Percentiles rank a stretch among this genome's conserved stretches.
Conservation (phyloP, 1,284 basidiomycete species). For the Trametes hirsuta region DNA sequence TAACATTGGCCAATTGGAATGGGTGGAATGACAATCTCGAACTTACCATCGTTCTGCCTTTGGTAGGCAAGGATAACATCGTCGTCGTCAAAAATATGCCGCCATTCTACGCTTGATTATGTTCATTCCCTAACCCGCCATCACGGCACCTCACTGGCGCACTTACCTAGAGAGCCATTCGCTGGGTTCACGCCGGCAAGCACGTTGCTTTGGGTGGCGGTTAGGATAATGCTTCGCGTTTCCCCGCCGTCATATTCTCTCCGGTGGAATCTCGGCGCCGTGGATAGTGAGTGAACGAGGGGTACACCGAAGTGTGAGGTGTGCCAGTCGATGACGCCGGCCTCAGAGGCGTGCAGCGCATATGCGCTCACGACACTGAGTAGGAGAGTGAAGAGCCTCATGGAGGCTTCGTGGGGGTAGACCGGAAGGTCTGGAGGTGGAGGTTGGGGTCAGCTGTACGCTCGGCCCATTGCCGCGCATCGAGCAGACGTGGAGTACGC, state of each 20-base stretch:
- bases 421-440: background rate
- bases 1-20: background rate
- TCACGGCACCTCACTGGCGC: background rate
- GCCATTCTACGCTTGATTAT: conserved; percentile 65
- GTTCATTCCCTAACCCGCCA: conserved; percentile 8
- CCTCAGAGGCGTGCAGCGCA: conserved; percentile 67
- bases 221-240: conserved; percentile 59
- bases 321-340: conserved; percentile 89
- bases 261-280: conserved; percentile 61
- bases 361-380: conserved; percentile 16
- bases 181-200: conserved; percentile 76
- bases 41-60: conserved; percentile 61
- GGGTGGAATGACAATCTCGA: background rate
- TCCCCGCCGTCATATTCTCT: conserved; percentile 35
- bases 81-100: conserved; percentile 68
- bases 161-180: conserved; percentile 76
- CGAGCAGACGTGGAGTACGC: background rate
- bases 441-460: background rate
- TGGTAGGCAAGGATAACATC: conserved; percentile 78
- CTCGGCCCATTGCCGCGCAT: background rate
- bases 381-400: conserved; percentile 21
- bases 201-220: conserved; percentile 78
- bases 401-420: conserved; percentile 8
- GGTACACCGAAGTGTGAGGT: conserved; percentile 76
- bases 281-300: conserved; percentile 46